phyloP scores from a whole-genome alignment of 176 grass and related monocot genomes.

The Hordeum marinum region DNA sequence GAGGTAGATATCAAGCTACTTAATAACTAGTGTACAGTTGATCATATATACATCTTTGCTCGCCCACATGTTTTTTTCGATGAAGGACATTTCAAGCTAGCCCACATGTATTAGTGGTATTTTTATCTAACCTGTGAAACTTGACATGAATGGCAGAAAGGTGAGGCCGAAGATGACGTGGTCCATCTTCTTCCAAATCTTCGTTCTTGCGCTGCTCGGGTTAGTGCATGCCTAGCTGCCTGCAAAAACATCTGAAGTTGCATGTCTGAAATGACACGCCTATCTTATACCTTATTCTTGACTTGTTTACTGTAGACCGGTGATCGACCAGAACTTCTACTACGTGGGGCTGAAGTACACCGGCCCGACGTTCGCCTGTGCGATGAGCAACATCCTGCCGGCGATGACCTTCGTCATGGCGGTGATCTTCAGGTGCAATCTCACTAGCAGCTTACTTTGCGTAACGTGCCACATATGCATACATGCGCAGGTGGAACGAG shows the following conservation, averaged over 20 bases:
- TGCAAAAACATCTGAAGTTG: background rate
- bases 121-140: no score
- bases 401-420: constrained; percentile 95
- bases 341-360: constrained; percentile 73
- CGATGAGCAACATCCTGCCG: constrained; percentile 95
- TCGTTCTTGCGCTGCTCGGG: constrained; percentile 79
- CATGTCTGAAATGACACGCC: background rate
- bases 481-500: background rate
- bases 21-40: no score
- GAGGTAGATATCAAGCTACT: constrained; percentile 26
- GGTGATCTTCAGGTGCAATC: constrained; percentile 62
- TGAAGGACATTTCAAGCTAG: no score
- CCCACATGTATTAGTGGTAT: no score
- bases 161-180: constrained; percentile 82
- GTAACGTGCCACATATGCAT: no score
- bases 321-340: constrained; percentile 96
- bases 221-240: constrained; percentile 10
- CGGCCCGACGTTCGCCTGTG: constrained; percentile 86
- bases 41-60: no score
- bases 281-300: background rate
- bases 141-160: constrained; percentile 42
- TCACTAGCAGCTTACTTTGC: background rate
- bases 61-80: no score
- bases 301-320: constrained; percentile 40
- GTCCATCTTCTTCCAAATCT: constrained; percentile 74